Evolutionary conservation across 768 basidiomycete genomes (phyloP), one percentile per base, ranked within the genome.

Genomic region (Pleurotus salmoneostramineus): DNA sequence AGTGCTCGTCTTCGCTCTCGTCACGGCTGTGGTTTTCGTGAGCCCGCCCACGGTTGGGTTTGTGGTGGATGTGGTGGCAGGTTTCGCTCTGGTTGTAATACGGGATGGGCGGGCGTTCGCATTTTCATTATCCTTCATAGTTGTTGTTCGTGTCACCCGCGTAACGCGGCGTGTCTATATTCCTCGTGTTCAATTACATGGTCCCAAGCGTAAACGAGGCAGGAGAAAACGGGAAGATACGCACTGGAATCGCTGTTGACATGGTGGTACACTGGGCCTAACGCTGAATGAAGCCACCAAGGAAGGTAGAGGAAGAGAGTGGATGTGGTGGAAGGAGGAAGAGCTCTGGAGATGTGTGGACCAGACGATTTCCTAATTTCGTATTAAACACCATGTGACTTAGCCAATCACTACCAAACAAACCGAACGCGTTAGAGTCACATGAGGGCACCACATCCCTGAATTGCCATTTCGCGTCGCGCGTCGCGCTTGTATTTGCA

Each of bases 101-200:
- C 83, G 77, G 58, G 81, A 77, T 44, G 82, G 81, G 58, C 84
- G 83, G 54, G 86, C 83, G 66, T 82, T 83, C 57, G 83, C 83
- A 67, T 89, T 91, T 78, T 91, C 88, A 67, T 73, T 81, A 67
- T 85, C 83, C 67, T 83, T 84, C 65, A 75, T 76, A 49, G 80
- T 77, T 56, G 78, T 71, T 27, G 73, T 72, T 62, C 83, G 82
- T 57, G 80, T 77, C 43, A 78, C 73, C 69, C 84, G 79, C 58
- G 83, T 81, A 49, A 81, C 80, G 72, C 88, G 84, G 63, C 88
- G 83, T 57, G 83, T 79, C 88, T 89, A 61, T 36, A 14, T 6
- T 33, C 42, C 43, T 12, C 21, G 36, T 43, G 44, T 45, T 45
- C 44, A 45, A 45, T 45, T 45, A 45, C 44, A 45, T 45, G 44